Conservation (phyloP, 805 yeast genomes). For the Kurtzmaniella cleridarum region DNA sequence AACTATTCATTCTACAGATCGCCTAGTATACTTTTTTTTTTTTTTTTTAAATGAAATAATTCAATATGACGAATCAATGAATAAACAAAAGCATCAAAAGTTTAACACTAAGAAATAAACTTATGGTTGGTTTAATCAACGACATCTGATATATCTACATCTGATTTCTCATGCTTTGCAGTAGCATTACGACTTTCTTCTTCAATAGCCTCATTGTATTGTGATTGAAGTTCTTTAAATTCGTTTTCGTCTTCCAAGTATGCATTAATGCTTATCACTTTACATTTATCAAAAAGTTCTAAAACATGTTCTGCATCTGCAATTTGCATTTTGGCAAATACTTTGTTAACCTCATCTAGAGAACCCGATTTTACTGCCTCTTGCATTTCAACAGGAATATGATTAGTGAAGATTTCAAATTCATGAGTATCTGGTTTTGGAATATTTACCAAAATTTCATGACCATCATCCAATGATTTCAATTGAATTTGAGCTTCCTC, state of each 20-base stretch:
- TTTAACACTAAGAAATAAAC: not conserved
- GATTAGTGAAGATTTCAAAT: conserved; percentile 49
- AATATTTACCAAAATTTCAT: conserved; percentile 63
- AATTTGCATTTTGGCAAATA: conserved; percentile 66
- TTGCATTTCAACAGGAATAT: conserved; percentile 59
- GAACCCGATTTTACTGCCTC: conserved; percentile 66
- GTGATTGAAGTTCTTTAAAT: conserved; percentile 49
- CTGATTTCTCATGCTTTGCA: not conserved
- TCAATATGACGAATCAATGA: too few relatives aligned
- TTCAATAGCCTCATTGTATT: conserved; percentile 30
- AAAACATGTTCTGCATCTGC: conserved; percentile 77
- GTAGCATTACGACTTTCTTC: conserved; percentile 7
- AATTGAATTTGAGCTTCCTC: conserved; percentile 83
- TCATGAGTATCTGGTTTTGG: conserved; percentile 56
- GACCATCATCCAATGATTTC: conserved; percentile 79
- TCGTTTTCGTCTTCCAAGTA: conserved; percentile 68
- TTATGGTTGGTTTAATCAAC: conserved; percentile 14
- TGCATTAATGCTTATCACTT: conserved; percentile 78
- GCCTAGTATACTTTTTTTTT: too few relatives aligned
- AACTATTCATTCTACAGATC: too few relatives aligned
- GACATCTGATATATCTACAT: conserved; percentile 13
- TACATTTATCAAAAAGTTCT: conserved; percentile 71
- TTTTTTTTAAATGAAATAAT: too few relatives aligned
- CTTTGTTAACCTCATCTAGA: conserved; percentile 76
- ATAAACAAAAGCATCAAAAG: too few relatives aligned